Evolutionary conservation across 139 green algal genomes (phyloP), one percentile per base, ranked within the genome.

Genomic region (Chlamydomonas asymmetrica): DNA sequence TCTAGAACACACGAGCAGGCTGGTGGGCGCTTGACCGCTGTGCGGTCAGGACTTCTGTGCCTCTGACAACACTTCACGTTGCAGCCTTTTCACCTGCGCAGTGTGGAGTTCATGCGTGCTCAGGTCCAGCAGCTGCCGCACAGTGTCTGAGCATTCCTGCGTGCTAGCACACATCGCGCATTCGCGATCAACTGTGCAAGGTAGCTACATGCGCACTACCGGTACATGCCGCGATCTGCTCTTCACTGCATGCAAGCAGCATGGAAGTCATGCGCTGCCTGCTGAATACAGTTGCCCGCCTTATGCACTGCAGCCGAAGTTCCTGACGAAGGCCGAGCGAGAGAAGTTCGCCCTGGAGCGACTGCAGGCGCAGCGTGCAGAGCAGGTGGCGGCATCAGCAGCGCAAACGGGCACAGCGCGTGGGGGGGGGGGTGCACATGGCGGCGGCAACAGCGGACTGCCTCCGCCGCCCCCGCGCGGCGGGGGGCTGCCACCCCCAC

Each of bases 261-360:
- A 29, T 41, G 23, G 37, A 29, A 71, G 39, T 9, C n/a, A 23
- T 59, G 16, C 4, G 37, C 5, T 23, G 69, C 69, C 54, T 72
- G 76, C 69, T 54, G 39, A n/a, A n/a, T n/a, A n/a, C n/a, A n/a
- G n/a, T n/a, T n/a, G n/a, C 18, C 67, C 49, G 23, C 4, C 35
- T 20, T 29, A 13, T 80, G 40, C 34, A 38, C 16, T 13, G 22
- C 84, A 93, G 86, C 95, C 95, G 7, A 89, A 93, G 69, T 98
- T 98, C 71, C 60, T 98, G 37, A 92, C 88, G 40, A 98, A 97
- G 85, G 86, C 93, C 73, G 83, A 98, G 85, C 78, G 95, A 6
- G 83, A 96, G 69, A 84, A 91, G 65, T 80, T 93, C 38, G 93
- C 94, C 2, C 75, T 97, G 63, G 62, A 94, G 83, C 80, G 83